Base-by-base conservation (phyloP, 345 rosid genomes). In the Tarenaya hassleriana region DNA sequence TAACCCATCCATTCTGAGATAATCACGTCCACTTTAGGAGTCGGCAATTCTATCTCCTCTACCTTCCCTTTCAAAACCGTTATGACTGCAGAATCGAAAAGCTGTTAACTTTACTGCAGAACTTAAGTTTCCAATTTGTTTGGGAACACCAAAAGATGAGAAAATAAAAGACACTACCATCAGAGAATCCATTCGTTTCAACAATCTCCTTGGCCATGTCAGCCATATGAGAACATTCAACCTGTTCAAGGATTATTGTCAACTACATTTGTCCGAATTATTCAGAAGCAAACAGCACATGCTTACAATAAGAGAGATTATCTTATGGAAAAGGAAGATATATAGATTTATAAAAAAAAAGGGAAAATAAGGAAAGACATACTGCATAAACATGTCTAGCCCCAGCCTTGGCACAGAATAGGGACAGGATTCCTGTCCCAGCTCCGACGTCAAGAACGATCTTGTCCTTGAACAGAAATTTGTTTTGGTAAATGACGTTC, bases 1-100 rank as follows among this genome's bases (percentile, higher is more conserved):
- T 94, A 94, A 15, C 97, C 99, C 99, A 88, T 94, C 97, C 97
- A 88, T 82, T 94, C 97, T 32, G 97, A 94, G 56, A 94, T 81
- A 52, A 94, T 94, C 55, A 94, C 80, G 71, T 94, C 99, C 42
- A 94, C 99, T 78, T 86, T 86, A 19, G 71, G 60, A 7, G 73
- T 79, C 1, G 99, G 99, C 29, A 94, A 85, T 71, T 88, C 99
- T 44, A 88, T 73, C 54, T 94, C 99, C 67, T 94, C 99, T 1
- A 94, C 73, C 81, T 94, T 94, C 34, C 99, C 97, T 77, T 88
- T 94, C 75, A 94, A 62, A 72, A 94, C 95, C 2, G 99, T 94
- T 64, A 94, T 66, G 33, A 82, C 99, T 88, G 81, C 41, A 68
- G 46, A 16, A 60, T 19, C 3, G 47, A 67, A 67, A 5, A 15